phyloP scores from a whole-genome alignment of 257 asterid genomes.

The Hygrophila difformis region DNA sequence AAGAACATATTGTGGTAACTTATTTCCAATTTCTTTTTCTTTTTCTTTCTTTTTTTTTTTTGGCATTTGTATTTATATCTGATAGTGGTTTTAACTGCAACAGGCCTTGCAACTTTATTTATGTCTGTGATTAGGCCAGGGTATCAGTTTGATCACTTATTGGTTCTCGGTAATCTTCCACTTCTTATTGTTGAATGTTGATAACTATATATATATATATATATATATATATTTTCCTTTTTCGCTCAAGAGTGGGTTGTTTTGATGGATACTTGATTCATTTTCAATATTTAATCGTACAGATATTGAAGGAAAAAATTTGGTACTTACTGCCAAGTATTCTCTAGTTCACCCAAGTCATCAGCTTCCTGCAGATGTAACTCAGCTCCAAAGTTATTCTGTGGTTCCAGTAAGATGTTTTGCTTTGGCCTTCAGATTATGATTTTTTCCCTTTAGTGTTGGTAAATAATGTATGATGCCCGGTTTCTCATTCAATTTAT shows the following conservation, averaged over 20 bases:
- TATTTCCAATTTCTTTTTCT: neutral
- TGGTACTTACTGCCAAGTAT: conserved; percentile 70
- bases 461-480: no score
- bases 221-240: no score
- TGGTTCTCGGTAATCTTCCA: conserved; percentile 72
- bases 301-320: conserved; percentile 78
- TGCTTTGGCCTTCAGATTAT: conserved; percentile 10
- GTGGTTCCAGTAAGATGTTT: conserved; percentile 73
- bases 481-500: no score
- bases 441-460: no score
- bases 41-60: neutral
- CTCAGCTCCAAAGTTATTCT: conserved; percentile 55
- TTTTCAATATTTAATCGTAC: conserved; percentile 19
- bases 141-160: conserved; percentile 64
- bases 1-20: no score
- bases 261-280: no score
- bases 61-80: neutral
- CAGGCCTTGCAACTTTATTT: conserved; percentile 68
- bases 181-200: neutral
- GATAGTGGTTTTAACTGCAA: conserved; percentile 18
- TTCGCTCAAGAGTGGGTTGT: no score
- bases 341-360: conserved; percentile 55
- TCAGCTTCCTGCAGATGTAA: conserved; percentile 72
- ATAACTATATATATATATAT: no score
- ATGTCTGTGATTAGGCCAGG: conserved; percentile 74